Conservation (phyloP, 2,329 filamentous ascomycete genomes). For the Colletotrichum orbiculare region DNA sequence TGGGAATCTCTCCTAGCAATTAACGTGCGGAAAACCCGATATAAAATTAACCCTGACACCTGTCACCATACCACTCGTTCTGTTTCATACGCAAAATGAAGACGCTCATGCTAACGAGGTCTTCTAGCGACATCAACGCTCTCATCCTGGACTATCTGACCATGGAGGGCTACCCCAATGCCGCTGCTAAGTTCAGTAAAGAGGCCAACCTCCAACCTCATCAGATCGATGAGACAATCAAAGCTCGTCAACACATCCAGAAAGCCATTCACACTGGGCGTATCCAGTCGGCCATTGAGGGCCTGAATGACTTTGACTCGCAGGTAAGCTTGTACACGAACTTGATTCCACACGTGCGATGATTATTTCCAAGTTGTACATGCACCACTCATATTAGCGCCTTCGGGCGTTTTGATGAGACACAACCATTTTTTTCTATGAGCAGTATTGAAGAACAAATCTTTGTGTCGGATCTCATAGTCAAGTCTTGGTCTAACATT, state of each 20-base stretch:
- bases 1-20: slow-evolving; percentile 99
- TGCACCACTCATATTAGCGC: slow-evolving; percentile 98
- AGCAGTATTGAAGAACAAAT: slow-evolving; percentile 37
- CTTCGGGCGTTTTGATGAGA: slow-evolving; percentile 89
- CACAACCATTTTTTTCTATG: slow-evolving; percentile 70
- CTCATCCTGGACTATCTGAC: slow-evolving; percentile 97
- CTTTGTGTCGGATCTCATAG: background rate
- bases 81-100: slow-evolving; percentile 7
- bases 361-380: slow-evolving; percentile 94
- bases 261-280: slow-evolving; percentile 87
- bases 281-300: slow-evolving; percentile 85
- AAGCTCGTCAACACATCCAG: slow-evolving; percentile 83
- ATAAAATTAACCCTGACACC: slow-evolving; percentile 74
- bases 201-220: slow-evolving; percentile 88
- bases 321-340: slow-evolving; percentile 70
- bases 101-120: slow-evolving; percentile 42
- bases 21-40: slow-evolving; percentile 87
- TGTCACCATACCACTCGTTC: slow-evolving; percentile 35
- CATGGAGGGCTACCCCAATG: slow-evolving; percentile 92
- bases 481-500: slow-evolving; percentile 41
- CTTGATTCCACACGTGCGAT: slow-evolving; percentile 60
- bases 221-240: slow-evolving; percentile 78
- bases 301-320: slow-evolving; percentile 89
- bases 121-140: slow-evolving; percentile 87
- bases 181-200: slow-evolving; percentile 91